Percentiles rank a stretch among this genome's conserved stretches.
Conservation (phyloP, 1,139 yeast genomes). For the Taphrina communis region DNA sequence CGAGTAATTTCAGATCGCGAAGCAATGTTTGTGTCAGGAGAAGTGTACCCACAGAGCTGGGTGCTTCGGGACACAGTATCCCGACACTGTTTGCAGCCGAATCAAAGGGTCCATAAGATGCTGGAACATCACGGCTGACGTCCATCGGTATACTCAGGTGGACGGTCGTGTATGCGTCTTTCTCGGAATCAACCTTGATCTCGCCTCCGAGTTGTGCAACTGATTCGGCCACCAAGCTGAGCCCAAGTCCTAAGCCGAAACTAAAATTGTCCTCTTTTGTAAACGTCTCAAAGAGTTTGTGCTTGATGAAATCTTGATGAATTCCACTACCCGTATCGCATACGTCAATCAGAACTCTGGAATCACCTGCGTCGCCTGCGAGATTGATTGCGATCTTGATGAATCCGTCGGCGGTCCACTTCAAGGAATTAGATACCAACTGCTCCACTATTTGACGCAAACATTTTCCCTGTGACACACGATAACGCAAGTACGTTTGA, state of each 20-base stretch:
- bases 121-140: not conserved
- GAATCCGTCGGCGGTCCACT: slow-evolving; percentile 18
- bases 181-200: slow-evolving; percentile 17
- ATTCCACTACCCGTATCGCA: slow-evolving; percentile 83
- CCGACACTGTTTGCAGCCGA: not conserved
- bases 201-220: slow-evolving; percentile 15
- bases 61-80: not conserved
- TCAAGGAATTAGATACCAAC: slow-evolving; percentile 16
- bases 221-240: slow-evolving; percentile 23
- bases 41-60: not conserved
- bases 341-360: slow-evolving; percentile 52
- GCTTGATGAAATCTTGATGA: slow-evolving; percentile 77
- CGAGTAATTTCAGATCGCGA: not conserved
- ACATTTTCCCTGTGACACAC: slow-evolving; percentile 6
- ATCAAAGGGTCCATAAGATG: not conserved
- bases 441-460: slow-evolving; percentile 4
- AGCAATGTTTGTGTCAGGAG: not conserved
- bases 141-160: slow-evolving; percentile 15
- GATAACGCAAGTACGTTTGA: not conserved
- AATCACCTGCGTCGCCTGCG: not conserved
- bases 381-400: not conserved
- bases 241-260: slow-evolving; percentile 52
- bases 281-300: slow-evolving; percentile 74
- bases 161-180: slow-evolving; percentile 25
- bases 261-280: slow-evolving; percentile 94